phyloP scores from a whole-genome alignment of 768 basidiomycete species.

The Hericium coralloides region DNA sequence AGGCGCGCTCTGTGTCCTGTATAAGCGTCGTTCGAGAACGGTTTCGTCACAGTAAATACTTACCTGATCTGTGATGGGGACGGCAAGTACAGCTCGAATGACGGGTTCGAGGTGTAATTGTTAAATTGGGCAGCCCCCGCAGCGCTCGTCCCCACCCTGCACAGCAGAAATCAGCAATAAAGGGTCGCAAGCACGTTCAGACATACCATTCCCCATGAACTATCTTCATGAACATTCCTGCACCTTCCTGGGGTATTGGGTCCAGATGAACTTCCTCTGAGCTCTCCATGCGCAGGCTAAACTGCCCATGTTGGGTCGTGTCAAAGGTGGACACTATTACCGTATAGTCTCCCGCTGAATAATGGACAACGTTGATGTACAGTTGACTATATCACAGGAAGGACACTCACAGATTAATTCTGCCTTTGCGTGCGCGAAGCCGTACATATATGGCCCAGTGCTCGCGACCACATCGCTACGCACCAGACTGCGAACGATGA shows the following conservation, averaged over 20 bases:
- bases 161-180: background rate
- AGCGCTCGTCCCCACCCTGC: slow-evolving; percentile 49
- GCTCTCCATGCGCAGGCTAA: slow-evolving; percentile 55
- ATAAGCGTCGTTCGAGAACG: no score
- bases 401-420: slow-evolving; percentile 41
- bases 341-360: slow-evolving; percentile 68
- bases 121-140: slow-evolving; percentile 63
- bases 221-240: slow-evolving; percentile 76
- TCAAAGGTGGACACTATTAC: slow-evolving; percentile 83
- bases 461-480: slow-evolving; percentile 63
- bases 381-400: slow-evolving; percentile 3
- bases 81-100: slow-evolving; percentile 51
- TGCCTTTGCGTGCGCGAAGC: slow-evolving; percentile 48
- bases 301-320: slow-evolving; percentile 57
- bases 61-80: slow-evolving; percentile 50
- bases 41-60: slow-evolving; percentile 13
- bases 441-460: slow-evolving; percentile 79
- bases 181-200: background rate
- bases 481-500: slow-evolving; percentile 31
- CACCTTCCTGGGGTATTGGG: slow-evolving; percentile 75
- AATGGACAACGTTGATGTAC: background rate
- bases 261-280: slow-evolving; percentile 51
- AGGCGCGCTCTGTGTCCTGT: slow-evolving; percentile 49
- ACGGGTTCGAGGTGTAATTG: slow-evolving; percentile 60
- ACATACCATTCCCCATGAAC: slow-evolving; percentile 65